These are phyloP conservation scores for Dipodascus geniculatus DNA, from an alignment of 805 yeast genomes.

Conservation along the genomic window DNA sequence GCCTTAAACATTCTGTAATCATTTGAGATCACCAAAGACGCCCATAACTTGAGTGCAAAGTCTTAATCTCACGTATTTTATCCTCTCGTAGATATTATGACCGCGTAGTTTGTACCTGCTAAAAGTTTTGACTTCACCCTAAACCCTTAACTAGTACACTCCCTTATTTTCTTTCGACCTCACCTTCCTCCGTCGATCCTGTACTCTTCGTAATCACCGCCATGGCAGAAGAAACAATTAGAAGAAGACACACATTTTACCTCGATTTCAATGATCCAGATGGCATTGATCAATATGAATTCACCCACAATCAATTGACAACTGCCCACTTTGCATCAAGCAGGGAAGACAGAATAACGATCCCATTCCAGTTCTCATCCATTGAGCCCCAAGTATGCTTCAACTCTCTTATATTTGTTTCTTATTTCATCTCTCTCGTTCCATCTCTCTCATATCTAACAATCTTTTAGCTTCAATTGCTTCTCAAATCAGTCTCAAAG, in stretches of 20 bases:
- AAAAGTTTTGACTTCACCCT: no score
- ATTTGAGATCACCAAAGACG: no score
- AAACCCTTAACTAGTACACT: background rate
- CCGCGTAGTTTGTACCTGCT: no score
- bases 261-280: constrained; percentile 7
- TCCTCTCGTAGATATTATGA: no score
- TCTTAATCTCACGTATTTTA: no score
- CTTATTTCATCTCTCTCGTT: no score
- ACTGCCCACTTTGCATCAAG: constrained; percentile 6
- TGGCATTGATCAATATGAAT: constrained; percentile 3
- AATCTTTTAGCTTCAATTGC: background rate
- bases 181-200: no score
- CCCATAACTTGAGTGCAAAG: no score
- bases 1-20: background rate
- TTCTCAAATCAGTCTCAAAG: background rate
- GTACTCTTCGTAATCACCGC: no score
- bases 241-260: constrained; percentile 12
- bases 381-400: background rate
- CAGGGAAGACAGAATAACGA: constrained; percentile 12
- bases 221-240: constrained; percentile 4
- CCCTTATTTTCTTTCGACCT: background rate
- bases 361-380: constrained; percentile 6
- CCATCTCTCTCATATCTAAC: no score
- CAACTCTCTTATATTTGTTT: no score
- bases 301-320: constrained; percentile 1